These are phyloP conservation scores for Podaxis sp. DNA, from an alignment of 768 basidiomycete genomes.

Conservation along the genomic window DNA sequence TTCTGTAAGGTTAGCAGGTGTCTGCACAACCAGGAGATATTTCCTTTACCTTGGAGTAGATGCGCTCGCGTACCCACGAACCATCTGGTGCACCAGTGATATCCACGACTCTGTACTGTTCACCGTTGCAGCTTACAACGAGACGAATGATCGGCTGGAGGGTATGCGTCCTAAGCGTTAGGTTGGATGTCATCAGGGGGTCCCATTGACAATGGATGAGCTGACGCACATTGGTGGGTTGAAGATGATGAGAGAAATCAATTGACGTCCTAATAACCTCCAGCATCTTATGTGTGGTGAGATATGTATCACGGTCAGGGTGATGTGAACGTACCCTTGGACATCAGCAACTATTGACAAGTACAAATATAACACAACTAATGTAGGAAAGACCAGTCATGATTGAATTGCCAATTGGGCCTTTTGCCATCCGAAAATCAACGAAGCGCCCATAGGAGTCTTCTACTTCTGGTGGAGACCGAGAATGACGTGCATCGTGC, in stretches of 20 bases:
- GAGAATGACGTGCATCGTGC: not conserved
- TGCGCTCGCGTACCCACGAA: constrained; percentile 43
- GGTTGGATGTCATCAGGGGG: not conserved
- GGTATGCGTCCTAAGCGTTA: constrained; percentile 20
- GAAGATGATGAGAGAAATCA: not conserved
- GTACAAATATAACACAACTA: constrained; percentile 8
- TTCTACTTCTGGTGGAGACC: not conserved
- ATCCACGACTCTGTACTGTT: constrained; percentile 50
- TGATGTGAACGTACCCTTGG: constrained; percentile 14
- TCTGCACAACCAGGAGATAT: not conserved
- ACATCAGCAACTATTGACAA: constrained; percentile 13
- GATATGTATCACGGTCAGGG: constrained; percentile 16
- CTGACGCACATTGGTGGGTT: constrained; percentile 6
- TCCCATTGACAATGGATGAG: not conserved
- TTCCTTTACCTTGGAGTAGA: constrained; percentile 40
- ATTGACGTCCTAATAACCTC: not conserved
- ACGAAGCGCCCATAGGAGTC: not conserved
- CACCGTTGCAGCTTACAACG: constrained; percentile 48
- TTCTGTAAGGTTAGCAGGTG: constrained; percentile 20
- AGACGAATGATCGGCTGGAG: constrained; percentile 40
- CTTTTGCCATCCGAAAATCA: not conserved
- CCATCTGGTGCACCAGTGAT: constrained; percentile 46
- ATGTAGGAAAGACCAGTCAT: not conserved
- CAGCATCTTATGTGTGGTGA: constrained; percentile 24
- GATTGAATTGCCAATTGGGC: constrained; percentile 6